These are phyloP conservation scores for Pseudonitzschia pungens DNA, from an alignment of 108 stramenopile species.

Conservation along the genomic window DNA sequence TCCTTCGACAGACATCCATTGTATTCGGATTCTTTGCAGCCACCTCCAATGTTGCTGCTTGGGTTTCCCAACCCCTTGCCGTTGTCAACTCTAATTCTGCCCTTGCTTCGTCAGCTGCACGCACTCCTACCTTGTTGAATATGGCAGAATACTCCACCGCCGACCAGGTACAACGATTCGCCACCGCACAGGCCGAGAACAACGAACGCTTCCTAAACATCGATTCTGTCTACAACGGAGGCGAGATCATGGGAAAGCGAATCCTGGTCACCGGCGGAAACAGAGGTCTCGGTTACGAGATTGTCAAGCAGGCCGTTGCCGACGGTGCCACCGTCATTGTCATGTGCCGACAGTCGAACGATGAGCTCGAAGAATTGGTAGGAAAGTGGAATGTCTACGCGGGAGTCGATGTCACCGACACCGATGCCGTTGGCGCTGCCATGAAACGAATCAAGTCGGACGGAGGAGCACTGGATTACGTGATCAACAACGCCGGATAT, in stretches of 20 bases:
- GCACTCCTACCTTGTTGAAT: conserved; percentile 10
- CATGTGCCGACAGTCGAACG: conserved; percentile 53
- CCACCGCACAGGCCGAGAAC: conserved; percentile 61
- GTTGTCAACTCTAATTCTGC: not conserved
- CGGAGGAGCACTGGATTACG: conserved; percentile 73
- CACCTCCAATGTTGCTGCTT: conserved; percentile 1
- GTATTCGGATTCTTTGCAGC: conserved; percentile 1
- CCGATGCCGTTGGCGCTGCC: conserved; percentile 64
- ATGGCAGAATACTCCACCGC: conserved; percentile 56
- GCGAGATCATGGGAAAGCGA: conserved; percentile 66
- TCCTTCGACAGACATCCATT: conserved; percentile 8
- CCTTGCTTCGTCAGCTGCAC: conserved; percentile 9
- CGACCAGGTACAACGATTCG: conserved; percentile 75
- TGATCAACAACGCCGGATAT: conserved; percentile 90
- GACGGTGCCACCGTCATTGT: conserved; percentile 81
- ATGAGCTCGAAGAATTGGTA: conserved; percentile 60
- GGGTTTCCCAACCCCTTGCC: not conserved
- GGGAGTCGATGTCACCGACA: conserved; percentile 85
- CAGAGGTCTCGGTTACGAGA: conserved; percentile 81
- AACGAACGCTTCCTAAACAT: conserved; percentile 77
- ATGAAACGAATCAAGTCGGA: conserved; percentile 61
- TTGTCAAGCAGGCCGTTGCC: conserved; percentile 71
- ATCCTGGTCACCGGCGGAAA: conserved; percentile 89
- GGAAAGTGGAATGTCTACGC: conserved; percentile 73
- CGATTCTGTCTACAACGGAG: conserved; percentile 58